Base-by-base conservation (phyloP, 768 basidiomycete species). In the Tylopilus plumbeoviolaceoides region DNA sequence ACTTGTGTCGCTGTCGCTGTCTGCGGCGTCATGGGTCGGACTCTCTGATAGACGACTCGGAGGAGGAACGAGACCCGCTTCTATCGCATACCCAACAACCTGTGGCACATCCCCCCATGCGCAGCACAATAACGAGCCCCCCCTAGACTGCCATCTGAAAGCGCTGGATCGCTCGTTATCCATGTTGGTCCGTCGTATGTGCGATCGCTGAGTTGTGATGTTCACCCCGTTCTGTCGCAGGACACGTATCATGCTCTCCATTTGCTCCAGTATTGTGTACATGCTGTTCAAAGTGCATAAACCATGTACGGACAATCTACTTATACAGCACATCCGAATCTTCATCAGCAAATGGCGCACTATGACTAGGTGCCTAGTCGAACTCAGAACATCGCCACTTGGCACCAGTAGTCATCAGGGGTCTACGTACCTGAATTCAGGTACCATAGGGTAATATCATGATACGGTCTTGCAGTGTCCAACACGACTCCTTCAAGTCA, bases 31-130 rank as follows among this genome's bases (percentile, higher is more conserved):
- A 17, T 14, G 38, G 4, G 31, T 12, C 42, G 1, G 28, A 46
- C 25, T n/a, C 7, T 8, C 9, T 21, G 5, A 17, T 28, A 41
- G 59, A 66, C n/a, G 55, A 49, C 21, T 28, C 7, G 18, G 44
- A 43, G 28, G 51, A 54, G 9, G 67, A 68, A 51, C 61, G 49
- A 17, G 51, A 48, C 11, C 61, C 67, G 1, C 59, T 68, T 7
- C 40, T 68, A 11, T 14, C 50, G 42, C 51, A 57, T 47, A 56
- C 59, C 25, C 54, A 51, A 28, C 66, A 63, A 7, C 35, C 65
- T 14, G 6, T 30, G 1, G 40, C 61, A 5, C 65, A 67, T 5
- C 44, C 68, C 4, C 59, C 66, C 17, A 68, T 70, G 68, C 55
- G 20, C 31, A 56, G 39, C 30, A 39, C 36, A 33, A 23, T 35